Evolutionary conservation across 2,329 filamentous ascomycete genomes (phyloP).

Genomic region (Didymella arachidicola): DNA sequence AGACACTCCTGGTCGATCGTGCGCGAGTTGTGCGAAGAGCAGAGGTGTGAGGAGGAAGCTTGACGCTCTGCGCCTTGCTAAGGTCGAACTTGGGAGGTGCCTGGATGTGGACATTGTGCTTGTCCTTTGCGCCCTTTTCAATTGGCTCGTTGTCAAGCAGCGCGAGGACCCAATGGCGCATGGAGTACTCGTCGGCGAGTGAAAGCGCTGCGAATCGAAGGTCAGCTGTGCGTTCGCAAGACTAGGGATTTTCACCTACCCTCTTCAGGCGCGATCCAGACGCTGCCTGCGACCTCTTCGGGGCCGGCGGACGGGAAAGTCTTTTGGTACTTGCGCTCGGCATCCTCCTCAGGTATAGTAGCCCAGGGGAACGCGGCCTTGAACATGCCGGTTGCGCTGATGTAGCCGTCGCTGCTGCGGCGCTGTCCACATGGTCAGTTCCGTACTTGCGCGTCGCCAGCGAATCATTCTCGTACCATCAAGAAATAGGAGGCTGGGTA

Average conservation of each 20-base stretch:
- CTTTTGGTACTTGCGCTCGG: slow-evolving; percentile 85
- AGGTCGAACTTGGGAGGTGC: slow-evolving; percentile 82
- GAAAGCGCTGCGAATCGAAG: slow-evolving; percentile 69
- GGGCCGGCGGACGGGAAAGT: slow-evolving; percentile 78
- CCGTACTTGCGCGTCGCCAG: slow-evolving; percentile 21
- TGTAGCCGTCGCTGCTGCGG: slow-evolving; percentile 82
- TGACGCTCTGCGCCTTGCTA: slow-evolving; percentile 48
- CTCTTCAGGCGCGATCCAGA: slow-evolving; percentile 87
- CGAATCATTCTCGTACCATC: slow-evolving; percentile 67
- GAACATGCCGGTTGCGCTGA: slow-evolving; percentile 91
- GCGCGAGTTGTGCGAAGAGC: slow-evolving; percentile 53
- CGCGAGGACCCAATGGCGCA: slow-evolving; percentile 88
- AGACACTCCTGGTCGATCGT: slow-evolving; percentile 67
- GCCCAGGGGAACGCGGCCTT: slow-evolving; percentile 87
- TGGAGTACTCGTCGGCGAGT: slow-evolving; percentile 86
- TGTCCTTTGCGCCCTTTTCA: slow-evolving; percentile 68
- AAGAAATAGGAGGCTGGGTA: slow-evolving; percentile 92
- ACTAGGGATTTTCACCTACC: slow-evolving; percentile 55
- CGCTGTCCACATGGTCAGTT: slow-evolving; percentile 60
- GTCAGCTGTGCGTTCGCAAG: slow-evolving; percentile 25
- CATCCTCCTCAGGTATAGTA: slow-evolving; percentile 73
- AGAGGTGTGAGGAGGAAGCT: slow-evolving; percentile 44
- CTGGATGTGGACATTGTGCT: slow-evolving; percentile 73
- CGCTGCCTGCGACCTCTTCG: slow-evolving; percentile 94
- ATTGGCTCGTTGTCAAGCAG: slow-evolving; percentile 89